Evolutionary conservation across 148 eudicot species (phyloP), one percentile per base, ranked within the genome.

Genomic region (Nepenthes mirabilis): DNA sequence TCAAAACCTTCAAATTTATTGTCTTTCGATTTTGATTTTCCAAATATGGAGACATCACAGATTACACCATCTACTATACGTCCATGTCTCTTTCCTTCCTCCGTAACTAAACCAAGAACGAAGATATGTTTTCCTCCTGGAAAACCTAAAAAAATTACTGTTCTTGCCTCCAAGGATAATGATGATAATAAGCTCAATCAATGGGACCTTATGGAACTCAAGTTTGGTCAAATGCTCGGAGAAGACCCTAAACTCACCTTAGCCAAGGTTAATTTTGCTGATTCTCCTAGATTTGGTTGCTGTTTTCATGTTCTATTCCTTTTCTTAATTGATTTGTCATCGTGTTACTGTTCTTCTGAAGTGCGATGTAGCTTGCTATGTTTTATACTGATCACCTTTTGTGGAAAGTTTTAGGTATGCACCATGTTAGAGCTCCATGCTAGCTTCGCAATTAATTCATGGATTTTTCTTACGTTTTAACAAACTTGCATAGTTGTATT

Each of bases 241-340:
- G 99, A 93, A 70, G 91, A 93, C 70, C 99, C 99, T 33, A 84
- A 93, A 57, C 85, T 93, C 57, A 93, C 99, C 34, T 61, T 83
- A 7, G 89, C 98, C 56, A 93, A 93, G 96, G 98, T 88, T 37
- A 7, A 11, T 45, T 56, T 11, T 51, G 14, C 34, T 35, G 14
- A 43, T 4, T 61, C n/a, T 52, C 45, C 45, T 40, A 8, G 8
- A 40, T 40, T 8, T 40, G 45, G 6, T 50, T 13, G 5, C 51
- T 62, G 32, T 47, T 14, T 8, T 55, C 32, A 11, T 34, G 35
- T 35, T 4, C 45, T 54, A 6, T 23, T 32, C 55, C 23, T 52
- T 32, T 12, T 52, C 23, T 14, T 32, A 52, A 52, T 52, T 52
- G 23, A 23, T 23, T 23, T 23, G 23, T 23, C 23, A 23, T 23